phyloP scores from a whole-genome alignment of 2,329 filamentous ascomycete genomes.

The Sclerotiophoma versabilis region DNA sequence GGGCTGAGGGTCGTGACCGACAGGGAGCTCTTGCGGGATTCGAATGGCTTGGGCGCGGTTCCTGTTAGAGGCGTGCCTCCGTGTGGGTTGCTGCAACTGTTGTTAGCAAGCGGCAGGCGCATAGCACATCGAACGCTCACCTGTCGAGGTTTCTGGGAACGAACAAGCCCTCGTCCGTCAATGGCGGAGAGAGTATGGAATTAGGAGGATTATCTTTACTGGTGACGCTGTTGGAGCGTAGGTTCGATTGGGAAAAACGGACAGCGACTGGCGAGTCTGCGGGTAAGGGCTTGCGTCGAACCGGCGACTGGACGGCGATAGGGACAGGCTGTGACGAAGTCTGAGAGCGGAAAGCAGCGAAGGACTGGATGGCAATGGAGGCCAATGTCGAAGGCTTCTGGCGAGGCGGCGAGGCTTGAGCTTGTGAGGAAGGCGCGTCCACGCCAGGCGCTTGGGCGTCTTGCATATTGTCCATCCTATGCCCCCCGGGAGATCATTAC shows the following conservation, averaged over 20 bases:
- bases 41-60: constrained; percentile 35
- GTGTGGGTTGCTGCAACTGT: constrained; percentile 44
- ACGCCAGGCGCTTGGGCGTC: constrained; percentile 35
- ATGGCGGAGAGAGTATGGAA: constrained; percentile 40
- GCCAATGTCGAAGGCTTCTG: constrained; percentile 48
- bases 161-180: constrained; percentile 45
- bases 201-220: constrained; percentile 29
- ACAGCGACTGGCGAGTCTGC: constrained; percentile 57
- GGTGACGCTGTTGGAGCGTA: constrained; percentile 51
- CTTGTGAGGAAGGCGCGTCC: constrained; percentile 30
- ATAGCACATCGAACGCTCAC: constrained; percentile 32
- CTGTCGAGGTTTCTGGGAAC: constrained; percentile 49
- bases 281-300: constrained; percentile 64
- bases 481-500: constrained; percentile 39
- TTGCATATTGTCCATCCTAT: constrained; percentile 43
- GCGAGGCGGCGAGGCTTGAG: constrained; percentile 35
- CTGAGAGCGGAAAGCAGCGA: constrained; percentile 54
- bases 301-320: constrained; percentile 46
- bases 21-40: constrained; percentile 32
- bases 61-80: constrained; percentile 40
- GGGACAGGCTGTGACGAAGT: constrained; percentile 51
- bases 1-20: constrained; percentile 22
- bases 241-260: constrained; percentile 53
- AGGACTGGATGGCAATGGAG: constrained; percentile 52
- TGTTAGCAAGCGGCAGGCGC: constrained; percentile 24